Percentiles rank a stretch among this genome's conserved stretches.
Evolutionary conservation across 495 filamentous ascomycete genomes (phyloP).

Genomic region (Platismatia glauca): DNA sequence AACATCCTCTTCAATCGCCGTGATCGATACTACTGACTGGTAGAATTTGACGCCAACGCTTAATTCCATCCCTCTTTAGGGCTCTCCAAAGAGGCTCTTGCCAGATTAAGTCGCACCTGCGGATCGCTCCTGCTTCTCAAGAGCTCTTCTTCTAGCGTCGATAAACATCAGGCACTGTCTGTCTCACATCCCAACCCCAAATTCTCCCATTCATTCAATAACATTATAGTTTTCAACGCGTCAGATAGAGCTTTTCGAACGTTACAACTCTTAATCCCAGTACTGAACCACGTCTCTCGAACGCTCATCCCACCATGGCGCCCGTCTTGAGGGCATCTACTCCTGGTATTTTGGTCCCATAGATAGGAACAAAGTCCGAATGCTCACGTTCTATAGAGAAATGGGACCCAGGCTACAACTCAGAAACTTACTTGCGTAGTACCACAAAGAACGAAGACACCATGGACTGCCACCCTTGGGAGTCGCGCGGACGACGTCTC

Average conservation of each 20-base stretch:
- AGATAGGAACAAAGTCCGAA: background rate
- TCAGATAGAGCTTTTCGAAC: background rate
- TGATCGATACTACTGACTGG: too few species aligned
- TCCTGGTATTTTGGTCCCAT: background rate
- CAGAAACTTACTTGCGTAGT: background rate
- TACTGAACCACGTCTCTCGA: background rate
- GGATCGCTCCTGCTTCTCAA: slow-evolving; percentile 8
- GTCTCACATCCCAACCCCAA: background rate
- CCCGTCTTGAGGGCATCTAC: background rate
- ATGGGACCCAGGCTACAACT: background rate
- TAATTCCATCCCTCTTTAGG: background rate
- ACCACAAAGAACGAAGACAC: background rate
- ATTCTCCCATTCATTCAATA: background rate
- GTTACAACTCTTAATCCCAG: background rate
- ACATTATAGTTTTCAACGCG: background rate
- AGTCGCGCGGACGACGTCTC: slow-evolving; percentile 7
- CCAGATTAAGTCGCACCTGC: background rate
- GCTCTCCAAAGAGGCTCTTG: background rate
- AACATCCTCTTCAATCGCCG: background rate
- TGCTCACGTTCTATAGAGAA: background rate
- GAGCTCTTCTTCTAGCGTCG: background rate
- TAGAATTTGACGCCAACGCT: background rate
- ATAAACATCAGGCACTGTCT: background rate
- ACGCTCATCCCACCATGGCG: background rate
- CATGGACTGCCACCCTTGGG: background rate